These are phyloP conservation scores for Aspergillus nidulans DNA, from an alignment of 495 filamentous ascomycete genomes.

Conservation along the genomic window DNA sequence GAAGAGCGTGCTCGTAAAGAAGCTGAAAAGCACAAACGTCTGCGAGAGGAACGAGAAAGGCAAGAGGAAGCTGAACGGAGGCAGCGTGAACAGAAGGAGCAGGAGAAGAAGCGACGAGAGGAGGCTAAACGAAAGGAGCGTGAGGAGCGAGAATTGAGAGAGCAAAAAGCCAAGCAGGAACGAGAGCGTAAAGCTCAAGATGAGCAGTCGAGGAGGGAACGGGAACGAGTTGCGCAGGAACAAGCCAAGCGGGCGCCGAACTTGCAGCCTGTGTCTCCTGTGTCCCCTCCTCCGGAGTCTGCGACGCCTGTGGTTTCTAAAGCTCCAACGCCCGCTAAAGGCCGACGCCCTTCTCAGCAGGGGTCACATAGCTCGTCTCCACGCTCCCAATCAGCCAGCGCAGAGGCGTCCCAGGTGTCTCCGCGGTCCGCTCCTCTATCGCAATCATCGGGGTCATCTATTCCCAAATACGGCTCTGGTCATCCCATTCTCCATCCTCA, in stretches of 20 bases:
- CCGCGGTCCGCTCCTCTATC: slow-evolving; percentile 37
- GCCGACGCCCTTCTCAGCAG: slow-evolving; percentile 77
- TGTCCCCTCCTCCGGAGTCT: slow-evolving; percentile 73
- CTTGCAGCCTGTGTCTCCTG: slow-evolving; percentile 48
- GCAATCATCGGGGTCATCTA: slow-evolving; percentile 30
- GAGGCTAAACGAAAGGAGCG: slow-evolving; percentile 59
- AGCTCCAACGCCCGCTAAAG: slow-evolving; percentile 69
- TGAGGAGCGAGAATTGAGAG: slow-evolving; percentile 72
- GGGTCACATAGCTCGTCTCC: slow-evolving; percentile 68
- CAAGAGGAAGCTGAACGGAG: slow-evolving; percentile 72
- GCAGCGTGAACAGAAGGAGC: slow-evolving; percentile 66
- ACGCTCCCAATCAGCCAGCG: slow-evolving; percentile 38
- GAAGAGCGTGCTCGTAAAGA: slow-evolving; percentile 80
- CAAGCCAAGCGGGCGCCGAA: slow-evolving; percentile 44
- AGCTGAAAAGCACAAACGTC: slow-evolving; percentile 68
- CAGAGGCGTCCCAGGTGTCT: slow-evolving; percentile 38
- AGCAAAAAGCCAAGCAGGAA: slow-evolving; percentile 62
- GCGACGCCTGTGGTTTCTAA: slow-evolving; percentile 82
- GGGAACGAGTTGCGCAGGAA: slow-evolving; percentile 50
- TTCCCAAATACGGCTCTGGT: slow-evolving; percentile 26
- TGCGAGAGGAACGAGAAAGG: slow-evolving; percentile 78
- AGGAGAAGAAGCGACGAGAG: slow-evolving; percentile 64
- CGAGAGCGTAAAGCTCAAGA: slow-evolving; percentile 63
- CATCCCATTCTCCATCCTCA: slow-evolving; percentile 45
- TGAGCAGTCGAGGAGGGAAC: slow-evolving; percentile 53